phyloP scores from a whole-genome alignment of 2,329 filamentous ascomycete genomes.

The Pseudogymnoascus sp. region DNA sequence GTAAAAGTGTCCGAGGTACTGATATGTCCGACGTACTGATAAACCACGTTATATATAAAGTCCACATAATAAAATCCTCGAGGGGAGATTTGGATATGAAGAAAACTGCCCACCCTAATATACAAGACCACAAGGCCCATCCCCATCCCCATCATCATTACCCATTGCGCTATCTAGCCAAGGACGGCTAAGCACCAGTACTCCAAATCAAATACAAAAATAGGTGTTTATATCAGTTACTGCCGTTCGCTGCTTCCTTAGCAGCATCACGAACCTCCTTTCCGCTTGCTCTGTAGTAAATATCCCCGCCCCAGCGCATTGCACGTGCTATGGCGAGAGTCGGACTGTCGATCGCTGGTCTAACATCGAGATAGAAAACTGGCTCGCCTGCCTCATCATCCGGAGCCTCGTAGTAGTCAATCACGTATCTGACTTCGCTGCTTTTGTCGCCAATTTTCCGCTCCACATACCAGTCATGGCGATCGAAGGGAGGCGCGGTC shows the following conservation, averaged over 20 bases:
- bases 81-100: constrained; percentile 6
- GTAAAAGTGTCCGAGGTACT: too few species aligned
- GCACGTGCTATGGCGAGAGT: constrained; percentile 72
- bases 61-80: background rate
- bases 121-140: background rate
- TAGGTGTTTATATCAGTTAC: constrained; percentile 2
- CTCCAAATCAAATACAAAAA: constrained; percentile 3
- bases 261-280: constrained; percentile 22
- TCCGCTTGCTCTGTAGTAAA: constrained; percentile 60
- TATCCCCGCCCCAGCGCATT: constrained; percentile 83
- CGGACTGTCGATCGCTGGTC: constrained; percentile 78
- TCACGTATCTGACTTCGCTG: constrained; percentile 84
- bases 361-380: constrained; percentile 91
- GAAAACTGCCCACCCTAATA: background rate
- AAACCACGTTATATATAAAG: background rate
- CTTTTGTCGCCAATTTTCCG: constrained; percentile 59
- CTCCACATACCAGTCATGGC: constrained; percentile 93
- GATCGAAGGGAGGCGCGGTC: constrained; percentile 82
- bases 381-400: constrained; percentile 76
- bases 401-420: constrained; percentile 88
- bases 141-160: background rate
- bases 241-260: background rate
- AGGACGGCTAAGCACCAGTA: background rate
- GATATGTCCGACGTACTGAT: too few species aligned
- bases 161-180: background rate